A percentile compares a stretch with the other conserved stretches of the same genome.
Conservation (phyloP, 768 basidiomycete genomes). For the Boletus rex-veris region DNA sequence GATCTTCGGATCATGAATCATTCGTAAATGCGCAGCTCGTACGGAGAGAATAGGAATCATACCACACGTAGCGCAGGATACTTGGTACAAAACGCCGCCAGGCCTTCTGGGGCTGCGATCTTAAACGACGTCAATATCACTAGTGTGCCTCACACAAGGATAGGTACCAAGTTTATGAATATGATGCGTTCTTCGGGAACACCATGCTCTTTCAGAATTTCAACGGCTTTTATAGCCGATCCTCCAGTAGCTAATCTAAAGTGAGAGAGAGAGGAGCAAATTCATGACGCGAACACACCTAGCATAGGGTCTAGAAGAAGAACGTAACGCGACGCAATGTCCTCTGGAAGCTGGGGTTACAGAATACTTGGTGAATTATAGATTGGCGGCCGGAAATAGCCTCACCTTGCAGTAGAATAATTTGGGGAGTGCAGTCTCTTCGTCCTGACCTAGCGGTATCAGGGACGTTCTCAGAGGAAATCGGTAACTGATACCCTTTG, state of each 20-base stretch:
- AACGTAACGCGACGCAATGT: conserved; percentile 88
- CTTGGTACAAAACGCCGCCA: conserved; percentile 69
- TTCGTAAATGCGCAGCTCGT: neutral
- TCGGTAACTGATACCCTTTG: conserved; percentile 64
- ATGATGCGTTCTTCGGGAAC: conserved; percentile 95
- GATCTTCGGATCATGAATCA: conserved; percentile 45
- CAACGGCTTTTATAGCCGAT: conserved; percentile 96
- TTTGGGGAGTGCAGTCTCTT: conserved; percentile 90
- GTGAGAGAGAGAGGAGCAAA: neutral
- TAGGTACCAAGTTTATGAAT: conserved; percentile 82
- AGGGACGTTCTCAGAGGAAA: neutral
- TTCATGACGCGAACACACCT: conserved; percentile 45
- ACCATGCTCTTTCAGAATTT: conserved; percentile 86
- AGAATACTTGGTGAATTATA: neutral
- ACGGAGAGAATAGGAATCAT: conserved; percentile 28
- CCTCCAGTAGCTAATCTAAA: conserved; percentile 77
- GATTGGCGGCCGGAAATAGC: neutral
- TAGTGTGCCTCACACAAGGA: neutral
- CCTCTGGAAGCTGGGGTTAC: conserved; percentile 72
- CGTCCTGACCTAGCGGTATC: conserved; percentile 56
- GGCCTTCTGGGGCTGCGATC: conserved; percentile 91
- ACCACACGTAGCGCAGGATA: conserved; percentile 80
- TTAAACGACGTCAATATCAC: conserved; percentile 28
- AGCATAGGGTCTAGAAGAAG: conserved; percentile 98
- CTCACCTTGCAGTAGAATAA: conserved; percentile 84